Conservation (phyloP, 441 rosid genomes). For the Gossypium schwendimanii region DNA sequence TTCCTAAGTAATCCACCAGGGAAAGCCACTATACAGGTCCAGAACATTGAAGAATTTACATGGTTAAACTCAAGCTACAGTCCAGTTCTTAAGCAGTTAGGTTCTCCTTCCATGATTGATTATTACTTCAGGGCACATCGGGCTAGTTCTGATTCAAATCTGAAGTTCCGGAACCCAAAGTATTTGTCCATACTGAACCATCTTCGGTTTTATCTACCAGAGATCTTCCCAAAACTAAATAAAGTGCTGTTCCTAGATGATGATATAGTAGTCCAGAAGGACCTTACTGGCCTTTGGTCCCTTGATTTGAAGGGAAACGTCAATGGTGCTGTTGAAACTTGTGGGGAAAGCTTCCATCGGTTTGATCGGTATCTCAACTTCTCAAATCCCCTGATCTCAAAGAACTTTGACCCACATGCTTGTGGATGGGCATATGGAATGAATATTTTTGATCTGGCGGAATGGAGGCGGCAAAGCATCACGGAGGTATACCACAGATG, state of each 20-base stretch:
- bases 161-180: slow-evolving; percentile 92
- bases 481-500: slow-evolving; percentile 67
- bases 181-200: slow-evolving; percentile 90
- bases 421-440: slow-evolving; percentile 88
- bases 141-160: slow-evolving; percentile 66
- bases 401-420: slow-evolving; percentile 57
- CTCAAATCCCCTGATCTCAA: slow-evolving; percentile 64
- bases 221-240: slow-evolving; percentile 84
- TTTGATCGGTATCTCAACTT: slow-evolving; percentile 95
- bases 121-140: slow-evolving; percentile 84
- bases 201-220: slow-evolving; percentile 92
- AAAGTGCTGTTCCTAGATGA: slow-evolving; percentile 91
- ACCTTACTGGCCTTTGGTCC: slow-evolving; percentile 77
- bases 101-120: slow-evolving; percentile 78
- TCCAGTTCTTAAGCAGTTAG: slow-evolving; percentile 88
- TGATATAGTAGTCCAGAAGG: slow-evolving; percentile 90
- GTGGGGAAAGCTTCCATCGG: slow-evolving; percentile 92
- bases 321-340: slow-evolving; percentile 95
- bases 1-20: slow-evolving; percentile 50
- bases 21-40: slow-evolving; percentile 59
- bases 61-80: slow-evolving; percentile 95
- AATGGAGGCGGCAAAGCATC: slow-evolving; percentile 64
- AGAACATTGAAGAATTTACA: slow-evolving; percentile 63
- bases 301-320: slow-evolving; percentile 86
- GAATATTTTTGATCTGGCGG: slow-evolving; percentile 61